A percentile compares a stretch with the other conserved stretches of the same genome.
Conservation (phyloP, 2,329 filamentous ascomycete genomes). For the Hirsutella rhossiliensis region DNA sequence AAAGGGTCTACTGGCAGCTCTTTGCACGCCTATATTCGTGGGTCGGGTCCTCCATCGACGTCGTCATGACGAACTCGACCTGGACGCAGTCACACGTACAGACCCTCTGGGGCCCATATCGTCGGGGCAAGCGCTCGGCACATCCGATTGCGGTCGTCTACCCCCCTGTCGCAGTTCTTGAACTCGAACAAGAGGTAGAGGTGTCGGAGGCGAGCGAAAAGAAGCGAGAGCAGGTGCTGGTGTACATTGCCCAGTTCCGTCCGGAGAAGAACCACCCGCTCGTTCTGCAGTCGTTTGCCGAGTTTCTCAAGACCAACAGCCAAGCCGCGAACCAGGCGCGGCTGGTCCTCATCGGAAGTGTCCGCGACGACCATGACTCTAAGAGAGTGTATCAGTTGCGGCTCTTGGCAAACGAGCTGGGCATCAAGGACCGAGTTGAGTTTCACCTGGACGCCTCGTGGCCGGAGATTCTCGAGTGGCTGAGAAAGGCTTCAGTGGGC, state of each 20-base stretch:
- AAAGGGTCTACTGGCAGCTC: conserved; percentile 73
- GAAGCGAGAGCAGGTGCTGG: conserved; percentile 55
- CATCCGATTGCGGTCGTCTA: conserved; percentile 66
- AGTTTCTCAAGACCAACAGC: conserved; percentile 49
- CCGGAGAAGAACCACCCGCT: conserved; percentile 94
- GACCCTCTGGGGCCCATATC: conserved; percentile 60
- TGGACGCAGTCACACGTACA: conserved; percentile 86
- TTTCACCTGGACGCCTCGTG: conserved; percentile 88
- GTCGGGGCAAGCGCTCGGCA: conserved; percentile 27
- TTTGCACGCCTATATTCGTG: conserved; percentile 76
- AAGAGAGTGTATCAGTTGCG: conserved; percentile 81
- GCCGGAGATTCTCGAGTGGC: conserved; percentile 72
- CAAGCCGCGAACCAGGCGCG: conserved; percentile 43
- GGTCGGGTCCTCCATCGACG: conserved; percentile 73
- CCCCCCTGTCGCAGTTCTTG: conserved; percentile 81
- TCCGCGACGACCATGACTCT: conserved; percentile 72
- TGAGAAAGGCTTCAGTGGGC: conserved; percentile 66
- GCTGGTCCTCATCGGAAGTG: conserved; percentile 79
- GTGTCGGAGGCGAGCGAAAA: conserved; percentile 59
- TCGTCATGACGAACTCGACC: conserved; percentile 94
- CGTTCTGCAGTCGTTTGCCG: conserved; percentile 72
- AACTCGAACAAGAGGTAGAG: conserved; percentile 63
- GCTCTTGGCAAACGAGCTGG: conserved; percentile 73
- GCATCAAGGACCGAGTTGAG: conserved; percentile 70
- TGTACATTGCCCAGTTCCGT: conserved; percentile 96